Percentiles rank a stretch among this genome's conserved stretches.
Conservation (phyloP, 1,139 yeast genomes). For the Pneumocystis murina region DNA sequence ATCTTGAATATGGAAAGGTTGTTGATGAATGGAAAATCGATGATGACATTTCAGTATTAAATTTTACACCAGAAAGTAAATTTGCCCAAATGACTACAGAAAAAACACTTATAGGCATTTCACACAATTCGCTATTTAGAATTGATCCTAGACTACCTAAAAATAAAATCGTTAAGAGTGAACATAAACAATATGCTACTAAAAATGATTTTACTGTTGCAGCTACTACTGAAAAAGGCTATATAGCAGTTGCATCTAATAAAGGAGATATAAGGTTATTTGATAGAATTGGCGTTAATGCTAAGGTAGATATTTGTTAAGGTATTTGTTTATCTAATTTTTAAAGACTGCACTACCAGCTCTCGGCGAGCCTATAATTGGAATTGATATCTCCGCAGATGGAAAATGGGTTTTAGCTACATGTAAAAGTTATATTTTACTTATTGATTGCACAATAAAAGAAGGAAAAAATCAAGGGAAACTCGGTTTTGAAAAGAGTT, state of each 20-base stretch:
- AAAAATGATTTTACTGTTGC: constrained; percentile 45
- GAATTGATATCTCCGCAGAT: constrained; percentile 58
- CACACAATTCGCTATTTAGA: constrained; percentile 48
- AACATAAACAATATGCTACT: constrained; percentile 38
- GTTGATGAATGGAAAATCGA: constrained; percentile 65
- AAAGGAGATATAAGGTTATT: constrained; percentile 65
- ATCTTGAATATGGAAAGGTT: constrained; percentile 59
- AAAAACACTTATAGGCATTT: constrained; percentile 56
- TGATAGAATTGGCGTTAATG: constrained; percentile 55
- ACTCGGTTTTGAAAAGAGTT: constrained; percentile 51
- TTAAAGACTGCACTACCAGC: constrained; percentile 51
- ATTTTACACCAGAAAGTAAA: constrained; percentile 54
- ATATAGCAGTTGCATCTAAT: constrained; percentile 57
- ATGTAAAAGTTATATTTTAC: constrained; percentile 50
- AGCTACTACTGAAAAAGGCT: constrained; percentile 60
- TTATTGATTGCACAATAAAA: constrained; percentile 50
- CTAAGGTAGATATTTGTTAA: constrained; percentile 28
- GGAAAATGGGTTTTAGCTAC: constrained; percentile 77
- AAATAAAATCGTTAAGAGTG: constrained; percentile 42
- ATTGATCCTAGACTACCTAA: constrained; percentile 63
- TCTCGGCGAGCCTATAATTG: constrained; percentile 55
- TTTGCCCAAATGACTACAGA: constrained; percentile 61
- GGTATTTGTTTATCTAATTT: not conserved
- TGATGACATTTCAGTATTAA: constrained; percentile 32
- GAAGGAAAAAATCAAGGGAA: constrained; percentile 46